These are phyloP conservation scores for Malassezia vespertilionis DNA, from an alignment of 1,284 basidiomycete genomes.

Conservation along the genomic window DNA sequence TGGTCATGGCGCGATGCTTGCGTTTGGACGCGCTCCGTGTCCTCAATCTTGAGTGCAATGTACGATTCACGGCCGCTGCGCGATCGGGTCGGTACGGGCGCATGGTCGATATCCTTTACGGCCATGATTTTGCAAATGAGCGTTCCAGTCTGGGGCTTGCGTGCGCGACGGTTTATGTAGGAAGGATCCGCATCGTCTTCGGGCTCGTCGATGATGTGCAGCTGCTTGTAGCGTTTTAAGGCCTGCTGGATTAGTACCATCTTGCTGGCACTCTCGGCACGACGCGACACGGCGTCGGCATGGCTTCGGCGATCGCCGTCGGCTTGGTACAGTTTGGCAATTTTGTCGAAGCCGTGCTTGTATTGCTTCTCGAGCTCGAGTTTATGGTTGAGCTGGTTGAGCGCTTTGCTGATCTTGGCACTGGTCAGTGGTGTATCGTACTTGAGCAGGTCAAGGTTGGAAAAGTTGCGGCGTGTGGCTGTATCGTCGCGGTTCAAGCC, in stretches of 20 bases:
- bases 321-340: conserved; percentile 75
- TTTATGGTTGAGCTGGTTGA: conserved; percentile 98
- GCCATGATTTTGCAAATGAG: conserved; percentile 76
- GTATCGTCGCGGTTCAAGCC: not conserved
- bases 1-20: conserved; percentile 85
- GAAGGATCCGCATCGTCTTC: conserved; percentile 48
- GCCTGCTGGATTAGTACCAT: conserved; percentile 84
- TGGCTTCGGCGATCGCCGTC: conserved; percentile 71
- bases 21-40: conserved; percentile 79
- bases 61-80: conserved; percentile 59
- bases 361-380: conserved; percentile 96
- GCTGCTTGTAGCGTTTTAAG: conserved; percentile 87
- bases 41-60: conserved; percentile 91
- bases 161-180: conserved; percentile 66
- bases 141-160: conserved; percentile 87
- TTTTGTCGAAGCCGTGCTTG: conserved; percentile 96
- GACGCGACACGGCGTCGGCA: conserved; percentile 78
- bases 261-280: conserved; percentile 87
- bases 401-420: conserved; percentile 92
- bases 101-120: conserved; percentile 89
- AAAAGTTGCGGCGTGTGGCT: conserved; percentile 5
- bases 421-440: conserved; percentile 93
- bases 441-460: conserved; percentile 69
- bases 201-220: conserved; percentile 79
- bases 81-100: conserved; percentile 57